These are phyloP conservation scores for Cladosporium sp. DNA, from an alignment of 2,329 filamentous ascomycete species.

Conservation along the genomic window DNA sequence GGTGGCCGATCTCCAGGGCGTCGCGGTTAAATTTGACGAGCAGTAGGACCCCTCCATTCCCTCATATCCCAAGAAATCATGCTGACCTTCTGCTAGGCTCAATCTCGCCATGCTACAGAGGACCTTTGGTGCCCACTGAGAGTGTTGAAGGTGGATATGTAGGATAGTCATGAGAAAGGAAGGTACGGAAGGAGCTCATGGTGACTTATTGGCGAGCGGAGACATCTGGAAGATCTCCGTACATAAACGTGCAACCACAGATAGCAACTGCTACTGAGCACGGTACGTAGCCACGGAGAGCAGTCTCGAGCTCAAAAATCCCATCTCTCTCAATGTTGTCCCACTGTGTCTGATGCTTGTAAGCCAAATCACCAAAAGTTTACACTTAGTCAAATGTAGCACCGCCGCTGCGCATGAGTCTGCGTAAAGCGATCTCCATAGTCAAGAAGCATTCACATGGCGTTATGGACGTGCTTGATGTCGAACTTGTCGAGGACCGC, in stretches of 20 bases:
- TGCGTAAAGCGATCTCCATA: neutral
- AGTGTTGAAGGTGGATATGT: neutral
- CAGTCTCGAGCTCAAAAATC: neutral
- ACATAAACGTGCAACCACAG: neutral
- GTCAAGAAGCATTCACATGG: neutral
- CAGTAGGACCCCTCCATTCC: conserved; percentile 14
- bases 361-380: no score
- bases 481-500: no score
- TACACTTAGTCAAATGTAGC: no score
- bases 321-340: no score
- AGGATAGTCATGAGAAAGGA: no score
- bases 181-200: no score
- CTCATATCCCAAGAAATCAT: neutral
- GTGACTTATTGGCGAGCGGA: no score
- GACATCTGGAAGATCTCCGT: neutral
- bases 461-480: neutral
- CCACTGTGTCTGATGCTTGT: no score
- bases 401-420: neutral
- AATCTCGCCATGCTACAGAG: conserved; percentile 24
- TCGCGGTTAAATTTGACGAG: conserved; percentile 35
- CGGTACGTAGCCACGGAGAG: neutral
- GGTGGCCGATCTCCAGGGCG: conserved; percentile 25
- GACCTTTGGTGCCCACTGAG: neutral
- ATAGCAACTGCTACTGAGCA: neutral
- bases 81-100: conserved; percentile 4